phyloP scores from a whole-genome alignment of 257 asterid species.

The Plantago major region DNA sequence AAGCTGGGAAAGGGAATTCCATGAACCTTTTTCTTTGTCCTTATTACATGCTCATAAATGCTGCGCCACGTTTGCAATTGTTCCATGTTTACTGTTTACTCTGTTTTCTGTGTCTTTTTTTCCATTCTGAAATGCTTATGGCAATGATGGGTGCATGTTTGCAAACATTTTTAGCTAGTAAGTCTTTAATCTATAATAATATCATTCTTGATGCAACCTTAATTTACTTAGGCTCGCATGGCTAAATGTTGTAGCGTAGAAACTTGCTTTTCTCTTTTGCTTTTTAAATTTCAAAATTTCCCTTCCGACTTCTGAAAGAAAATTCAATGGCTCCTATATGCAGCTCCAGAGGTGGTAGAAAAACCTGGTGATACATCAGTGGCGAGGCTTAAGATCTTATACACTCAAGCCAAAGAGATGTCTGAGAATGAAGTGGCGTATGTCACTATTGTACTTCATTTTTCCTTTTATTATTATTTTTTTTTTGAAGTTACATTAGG shows the following conservation, averaged over 20 bases:
- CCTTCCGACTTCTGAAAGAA: not conserved
- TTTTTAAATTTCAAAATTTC: too few relatives aligned
- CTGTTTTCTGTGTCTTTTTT: too few relatives aligned
- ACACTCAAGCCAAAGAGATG: constrained; percentile 61
- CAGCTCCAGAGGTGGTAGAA: constrained; percentile 62
- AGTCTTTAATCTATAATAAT: not conserved
- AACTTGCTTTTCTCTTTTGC: not conserved
- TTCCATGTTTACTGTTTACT: too few relatives aligned
- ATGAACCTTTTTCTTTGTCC: too few relatives aligned
- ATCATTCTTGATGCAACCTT: not conserved
- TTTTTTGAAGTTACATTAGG: not conserved
- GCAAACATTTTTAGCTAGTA: not conserved
- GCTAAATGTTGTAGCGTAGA: not conserved
- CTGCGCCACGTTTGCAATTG: too few relatives aligned
- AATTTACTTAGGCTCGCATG: not conserved
- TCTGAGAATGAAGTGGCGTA: constrained; percentile 58
- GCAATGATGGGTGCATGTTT: not conserved
- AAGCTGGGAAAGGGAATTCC: too few relatives aligned
- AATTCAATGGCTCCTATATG: not conserved
- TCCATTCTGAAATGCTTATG: not conserved
- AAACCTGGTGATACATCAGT: constrained; percentile 63
- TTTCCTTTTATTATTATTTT: not conserved
- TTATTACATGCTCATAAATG: too few relatives aligned
- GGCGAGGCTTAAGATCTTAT: constrained; percentile 45
- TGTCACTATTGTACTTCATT: constrained; percentile 8